These are phyloP conservation scores for Paracorniculantispora psalliotae DNA, from an alignment of 2,329 filamentous ascomycete genomes.

Conservation along the genomic window DNA sequence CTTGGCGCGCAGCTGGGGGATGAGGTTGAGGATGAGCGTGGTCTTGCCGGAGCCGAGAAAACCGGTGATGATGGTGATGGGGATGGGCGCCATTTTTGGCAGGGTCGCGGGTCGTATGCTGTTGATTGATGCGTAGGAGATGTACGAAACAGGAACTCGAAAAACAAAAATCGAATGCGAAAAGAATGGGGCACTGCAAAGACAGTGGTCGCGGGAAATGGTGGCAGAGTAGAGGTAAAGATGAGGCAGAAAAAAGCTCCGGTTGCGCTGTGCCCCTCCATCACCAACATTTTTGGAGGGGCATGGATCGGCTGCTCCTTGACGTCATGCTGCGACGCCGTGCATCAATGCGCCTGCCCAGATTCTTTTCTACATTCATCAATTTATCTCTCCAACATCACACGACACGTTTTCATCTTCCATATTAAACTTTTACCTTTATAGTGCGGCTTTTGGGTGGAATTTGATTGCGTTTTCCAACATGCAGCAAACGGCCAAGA, in stretches of 20 bases:
- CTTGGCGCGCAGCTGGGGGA: conserved; percentile 77
- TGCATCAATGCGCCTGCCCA: not conserved
- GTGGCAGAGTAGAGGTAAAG: not conserved
- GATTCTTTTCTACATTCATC: not conserved
- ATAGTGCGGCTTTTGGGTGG: not conserved
- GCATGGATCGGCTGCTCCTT: conserved; percentile 10
- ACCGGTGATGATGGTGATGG: conserved; percentile 91
- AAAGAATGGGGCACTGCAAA: not conserved
- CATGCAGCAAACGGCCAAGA: not conserved
- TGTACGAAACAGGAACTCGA: not conserved
- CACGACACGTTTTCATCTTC: too few relatives aligned
- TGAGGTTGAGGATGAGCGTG: conserved; percentile 87
- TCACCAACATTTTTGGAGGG: conserved; percentile 9
- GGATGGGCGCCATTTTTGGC: conserved; percentile 60
- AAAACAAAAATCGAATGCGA: not conserved
- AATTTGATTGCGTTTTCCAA: not conserved
- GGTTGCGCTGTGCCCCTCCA: conserved; percentile 6
- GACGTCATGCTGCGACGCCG: conserved; percentile 13
- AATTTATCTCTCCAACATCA: not conserved
- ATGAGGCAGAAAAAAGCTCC: not conserved
- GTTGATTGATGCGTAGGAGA: not conserved
- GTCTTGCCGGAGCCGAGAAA: conserved; percentile 97
- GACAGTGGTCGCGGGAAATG: not conserved
- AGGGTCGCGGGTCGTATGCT: not conserved
- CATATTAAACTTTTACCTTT: not conserved